Percentiles rank a stretch among this genome's conserved stretches.
Conservation (phyloP, 164 flowering plant genomes). For the Vitis riparia region DNA sequence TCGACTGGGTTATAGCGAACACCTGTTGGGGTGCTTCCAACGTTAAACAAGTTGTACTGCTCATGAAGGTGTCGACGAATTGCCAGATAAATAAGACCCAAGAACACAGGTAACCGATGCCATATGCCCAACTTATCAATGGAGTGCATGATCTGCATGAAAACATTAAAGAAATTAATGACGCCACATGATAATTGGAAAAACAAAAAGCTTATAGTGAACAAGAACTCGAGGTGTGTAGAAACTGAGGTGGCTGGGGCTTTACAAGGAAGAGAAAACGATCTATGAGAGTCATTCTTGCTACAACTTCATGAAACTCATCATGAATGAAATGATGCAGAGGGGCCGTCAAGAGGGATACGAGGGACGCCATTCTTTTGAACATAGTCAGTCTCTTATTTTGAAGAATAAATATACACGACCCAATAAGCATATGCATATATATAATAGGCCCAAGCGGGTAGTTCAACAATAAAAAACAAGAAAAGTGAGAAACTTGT, state of each 20-base stretch:
- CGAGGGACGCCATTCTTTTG: not conserved
- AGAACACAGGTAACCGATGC: conserved; percentile 43
- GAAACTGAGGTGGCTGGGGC: no score
- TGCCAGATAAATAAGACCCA: conserved; percentile 37
- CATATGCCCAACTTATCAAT: conserved; percentile 36
- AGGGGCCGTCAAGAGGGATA: conserved; percentile 14
- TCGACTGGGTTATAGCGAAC: conserved; percentile 22
- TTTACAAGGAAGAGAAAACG: conserved; percentile 35
- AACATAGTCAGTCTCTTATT: no score
- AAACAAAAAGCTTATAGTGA: no score
- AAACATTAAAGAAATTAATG: not conserved
- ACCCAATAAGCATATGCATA: no score
- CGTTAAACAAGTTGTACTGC: conserved; percentile 23
- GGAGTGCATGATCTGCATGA: conserved; percentile 29
- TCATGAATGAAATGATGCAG: conserved; percentile 28
- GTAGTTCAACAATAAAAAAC: no score
- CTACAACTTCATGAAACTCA: conserved; percentile 37
- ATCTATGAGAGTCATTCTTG: conserved; percentile 35
- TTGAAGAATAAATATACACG: no score
- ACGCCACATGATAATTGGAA: no score
- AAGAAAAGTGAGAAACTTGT: no score
- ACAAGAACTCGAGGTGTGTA: not conserved
- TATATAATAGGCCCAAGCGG: no score
- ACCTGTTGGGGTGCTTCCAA: conserved; percentile 29
- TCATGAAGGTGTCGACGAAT: not conserved